phyloP scores from a whole-genome alignment of 2,329 filamentous ascomycete species.

The Chaetoscypha palmicola region DNA sequence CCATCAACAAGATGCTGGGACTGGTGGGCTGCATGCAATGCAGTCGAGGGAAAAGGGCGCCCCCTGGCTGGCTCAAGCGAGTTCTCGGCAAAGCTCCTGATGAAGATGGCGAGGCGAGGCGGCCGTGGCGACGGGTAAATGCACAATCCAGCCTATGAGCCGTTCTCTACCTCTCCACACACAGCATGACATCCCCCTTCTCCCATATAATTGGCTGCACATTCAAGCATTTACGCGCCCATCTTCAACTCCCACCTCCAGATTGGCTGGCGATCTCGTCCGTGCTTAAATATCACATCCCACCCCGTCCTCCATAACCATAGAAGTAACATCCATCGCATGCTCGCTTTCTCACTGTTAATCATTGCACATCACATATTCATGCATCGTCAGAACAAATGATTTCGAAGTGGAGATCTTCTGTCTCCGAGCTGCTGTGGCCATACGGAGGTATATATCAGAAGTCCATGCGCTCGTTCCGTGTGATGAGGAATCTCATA shows the following conservation, averaged over 20 bases:
- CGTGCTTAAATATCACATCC: conserved; percentile 11
- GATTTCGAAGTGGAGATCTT: neutral
- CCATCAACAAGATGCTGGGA: conserved; percentile 7
- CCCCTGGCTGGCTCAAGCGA: neutral
- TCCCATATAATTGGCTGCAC: neutral
- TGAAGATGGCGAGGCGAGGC: neutral
- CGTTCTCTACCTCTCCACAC: neutral
- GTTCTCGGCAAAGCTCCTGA: neutral
- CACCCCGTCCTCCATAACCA: neutral
- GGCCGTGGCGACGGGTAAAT: neutral
- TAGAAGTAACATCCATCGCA: neutral
- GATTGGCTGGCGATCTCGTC: conserved; percentile 15
- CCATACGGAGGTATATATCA: neutral
- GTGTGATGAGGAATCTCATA: conserved; percentile 5
- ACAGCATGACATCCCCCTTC: neutral
- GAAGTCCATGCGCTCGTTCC: neutral
- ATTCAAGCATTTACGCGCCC: conserved; percentile 12
- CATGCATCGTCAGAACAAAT: neutral
- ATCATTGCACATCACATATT: neutral
- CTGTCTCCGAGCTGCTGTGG: neutral
- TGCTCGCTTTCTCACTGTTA: neutral
- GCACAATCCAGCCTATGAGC: neutral
- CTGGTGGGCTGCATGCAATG: conserved; percentile 10
- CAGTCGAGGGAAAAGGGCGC: neutral
- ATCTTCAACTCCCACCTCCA: conserved; percentile 1